Evolutionary conservation across 352 stramenopile species (phyloP), one percentile per base, ranked within the genome.

Genomic region (Phytophthora macrochlamydospora): DNA sequence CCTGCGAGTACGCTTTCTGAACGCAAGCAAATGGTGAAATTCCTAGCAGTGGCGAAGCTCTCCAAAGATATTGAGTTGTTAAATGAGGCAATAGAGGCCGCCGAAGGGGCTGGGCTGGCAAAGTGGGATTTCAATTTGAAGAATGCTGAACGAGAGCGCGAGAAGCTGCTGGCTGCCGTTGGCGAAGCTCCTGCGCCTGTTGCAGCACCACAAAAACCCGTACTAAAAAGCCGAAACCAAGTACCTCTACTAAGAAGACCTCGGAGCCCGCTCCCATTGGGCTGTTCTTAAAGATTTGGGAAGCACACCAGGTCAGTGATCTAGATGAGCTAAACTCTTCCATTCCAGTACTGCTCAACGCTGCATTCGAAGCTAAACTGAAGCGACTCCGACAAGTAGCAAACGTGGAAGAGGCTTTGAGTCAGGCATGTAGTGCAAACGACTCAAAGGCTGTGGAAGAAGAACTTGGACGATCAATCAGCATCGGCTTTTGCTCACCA

Each of bases 71-170:
- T 93, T 2, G 72, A 89, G 52, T 45, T 93, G 35, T 35, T 93
- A 51, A 83, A 78, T 38, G 77, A 89, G 69, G 85, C 85, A 2
- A 91, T 93, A 62, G 73, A 90, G 51, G 72, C 75, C 54, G 85
- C 85, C 1, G 56, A 84, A 12, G 71, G 71, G 24, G 81, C 71
- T 45, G 85, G 85, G n/a, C 63, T 93, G 35, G 85, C 85, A 0
- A 91, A 91, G 49, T 93, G 85, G 85, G 82, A 93, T 63, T 91
- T 93, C 32, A 93, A 93, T 56, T 48, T 93, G 2, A 93, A 93
- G 51, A 93, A 91, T 45, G 85, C 85, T 7, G 79, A 91, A 64
- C 59, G 77, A 31, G 82, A 93, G 51, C 75, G 79, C 8, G 85
- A 93, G 24, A 88, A 89, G 43, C 55, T 93, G 9, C 51, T 81